Evolutionary conservation across 305 asterid species (phyloP), one percentile per base, ranked within the genome.

Genomic region (Fraxinus floribunda): DNA sequence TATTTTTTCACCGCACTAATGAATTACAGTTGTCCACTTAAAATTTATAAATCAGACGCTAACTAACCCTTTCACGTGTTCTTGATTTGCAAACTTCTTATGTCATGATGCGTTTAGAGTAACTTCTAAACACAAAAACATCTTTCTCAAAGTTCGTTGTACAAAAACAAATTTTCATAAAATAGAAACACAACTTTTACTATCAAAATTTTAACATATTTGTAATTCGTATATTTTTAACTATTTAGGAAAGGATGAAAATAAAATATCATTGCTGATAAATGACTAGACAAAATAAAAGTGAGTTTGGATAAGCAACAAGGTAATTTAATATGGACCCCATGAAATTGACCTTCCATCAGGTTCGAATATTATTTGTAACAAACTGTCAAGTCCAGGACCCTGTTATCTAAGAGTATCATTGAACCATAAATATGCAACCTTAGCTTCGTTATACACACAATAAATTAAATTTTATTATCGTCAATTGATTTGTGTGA

Each of bases 351-450:
- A 81, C 88, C 86, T 77, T 77, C 83, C 55, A 84, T 46, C 16
- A 60, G 87, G 76, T 78, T 87, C 85, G 87, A 86, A 83, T 88
- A 89, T 77, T 38, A 83, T 81, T 73, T 81, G 75, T 32, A 60
- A 44, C 84, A 44, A 84, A 76, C 77, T 76, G 82, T 87, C 92
- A 79, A 39, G 38, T 83, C 78, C 46, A 36, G 15, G 79, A 36
- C 86, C 91, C 88, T 88, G 66, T 88, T 66, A 49, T 29, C 18
- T 11, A 70, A 35, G 78, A 81, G 70, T 70, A 57, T 77, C 86
- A 85, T 87, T 85, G 0, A 15, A 15, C n/a, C 13, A 46, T 15
- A 49, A 49, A 49, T 15, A 57, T 55, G 68, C 68, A 57, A 18
- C 66, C 26, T n/a, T 57, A 22, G 26, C 11, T 18, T 57, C 26